Evolutionary conservation across 2,329 filamentous ascomycete species (phyloP), one percentile per base, ranked within the genome.

Genomic region (Aspergillus amoenus): DNA sequence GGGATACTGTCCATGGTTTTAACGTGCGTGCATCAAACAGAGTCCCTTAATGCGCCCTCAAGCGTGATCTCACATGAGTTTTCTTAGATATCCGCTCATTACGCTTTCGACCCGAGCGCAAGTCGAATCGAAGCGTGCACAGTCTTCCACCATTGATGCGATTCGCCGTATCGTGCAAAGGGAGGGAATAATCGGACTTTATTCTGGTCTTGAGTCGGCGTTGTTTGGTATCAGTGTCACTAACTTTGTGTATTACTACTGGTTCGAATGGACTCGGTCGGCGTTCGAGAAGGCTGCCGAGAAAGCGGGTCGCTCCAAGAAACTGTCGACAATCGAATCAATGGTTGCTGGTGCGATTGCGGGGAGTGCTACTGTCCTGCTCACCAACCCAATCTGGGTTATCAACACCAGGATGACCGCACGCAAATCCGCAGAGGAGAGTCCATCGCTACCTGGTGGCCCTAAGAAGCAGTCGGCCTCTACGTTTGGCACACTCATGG

Each of bases 231-330:
- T 99, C 80, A 94, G 90, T 76, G 88, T 99, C 66, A 99, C 94
- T 68, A 99, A 99, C 81, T 99, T 99, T 73, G 93, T 99, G 47
- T 99, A 99, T 83, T 99, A 99, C 80, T 99, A 97, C 82, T 99
- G 85, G 93, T 99, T 97, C 78, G 94, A 99, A 80, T 99, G 91
- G 90, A 94, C 92, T 61, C 88, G 93, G 58, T 83, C 88, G 50
- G 89, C 89, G 72, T 97, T 97, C 79, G 91, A 80, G 63, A 79
- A 83, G 63, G 90, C 91, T 9, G 91, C 92, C 45, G 74, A 82
- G 57, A 87, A 85, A 68, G 81, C 89, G 54, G 90, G 89, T 34
- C 87, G 91, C 62, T 84, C 84, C 61, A 88, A 86, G 77, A 93
- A 92, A 73, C 88, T 99, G 73, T 94, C 91, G 17, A 96, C 94